Evolutionary conservation across 176 grass and related monocot species (phyloP), one percentile per base, ranked within the genome.

Genomic region (Puya raimondii): DNA sequence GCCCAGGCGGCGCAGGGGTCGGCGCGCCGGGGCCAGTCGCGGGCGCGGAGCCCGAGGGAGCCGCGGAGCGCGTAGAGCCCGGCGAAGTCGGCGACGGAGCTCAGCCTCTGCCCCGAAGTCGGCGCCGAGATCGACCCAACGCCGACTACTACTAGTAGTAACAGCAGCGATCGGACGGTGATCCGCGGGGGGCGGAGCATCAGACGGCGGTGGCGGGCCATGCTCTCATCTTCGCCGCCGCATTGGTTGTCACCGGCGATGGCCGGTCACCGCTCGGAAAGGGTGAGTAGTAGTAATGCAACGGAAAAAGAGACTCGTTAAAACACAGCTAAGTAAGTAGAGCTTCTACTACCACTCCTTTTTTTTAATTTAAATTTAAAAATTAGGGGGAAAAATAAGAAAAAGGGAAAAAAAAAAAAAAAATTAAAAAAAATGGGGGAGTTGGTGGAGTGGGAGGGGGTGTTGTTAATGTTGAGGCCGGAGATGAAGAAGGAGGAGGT

Each of bases 11-110:
- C 0, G 47, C 75, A 77, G n/a, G 75, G 66, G 66, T 69, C 42
- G 12, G 12, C 2, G 4, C 1, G 6, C 9, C 17, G 14, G 1
- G 33, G 18, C 75, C 75, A 77, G 65, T 77, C 66, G 1, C 10
- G 6, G 20, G 33, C 17, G 65, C 65, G 75, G n/a, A 77, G 52
- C 53, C 29, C 66, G 20, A 77, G 75, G 1, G 66, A 77, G 42
- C 11, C 3, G 3, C 66, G 75, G 20, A 77, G 66, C 11, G 12
- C 10, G 20, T n/a, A n/a, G 12, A 77, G 75, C 11, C 52, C 53
- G 27, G 0, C 42, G 18, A 33, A 42, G 16, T 77, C 53, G 29
- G 4, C 25, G 11, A 5, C 6, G 49, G 68, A 70, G 12, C 3
- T 2, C 1, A 58, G 22, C 12, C 17, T 29, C 51, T 69, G 65